A percentile compares a stretch with the other conserved stretches of the same genome.
These are phyloP conservation scores for Piper betle DNA, from an alignment of 164 flowering plant genomes.

Conservation along the genomic window DNA sequence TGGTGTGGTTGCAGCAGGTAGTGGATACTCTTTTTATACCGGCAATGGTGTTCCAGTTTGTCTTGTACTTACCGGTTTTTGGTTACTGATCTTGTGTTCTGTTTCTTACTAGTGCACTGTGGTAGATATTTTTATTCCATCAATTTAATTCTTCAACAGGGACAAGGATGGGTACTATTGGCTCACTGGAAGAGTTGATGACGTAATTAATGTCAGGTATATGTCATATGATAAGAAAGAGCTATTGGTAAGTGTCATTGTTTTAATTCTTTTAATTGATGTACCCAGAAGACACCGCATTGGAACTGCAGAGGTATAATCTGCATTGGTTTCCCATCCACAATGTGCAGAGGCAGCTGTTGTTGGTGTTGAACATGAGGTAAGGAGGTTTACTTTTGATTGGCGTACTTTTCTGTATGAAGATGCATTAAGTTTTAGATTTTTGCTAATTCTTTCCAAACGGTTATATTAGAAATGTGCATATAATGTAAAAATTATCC, in stretches of 20 bases:
- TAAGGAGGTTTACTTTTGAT: conserved; percentile 8
- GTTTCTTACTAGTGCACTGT: too few species aligned
- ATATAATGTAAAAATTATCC: too few species aligned
- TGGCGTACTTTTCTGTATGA: background rate
- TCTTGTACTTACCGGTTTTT: too few species aligned
- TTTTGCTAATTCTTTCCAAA: too few species aligned
- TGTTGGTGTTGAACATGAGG: conserved; percentile 98
- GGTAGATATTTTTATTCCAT: too few species aligned
- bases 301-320: conserved; percentile 98
- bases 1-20: conserved; percentile 98
- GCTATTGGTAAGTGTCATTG: background rate
- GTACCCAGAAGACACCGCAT: conserved; percentile 88
- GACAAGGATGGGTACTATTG: conserved; percentile 96
- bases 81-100: too few species aligned
- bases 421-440: background rate
- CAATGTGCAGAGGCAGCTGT: conserved; percentile 99
- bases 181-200: conserved; percentile 99
- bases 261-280: background rate
- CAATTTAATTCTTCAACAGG: conserved; percentile 28
- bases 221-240: background rate
- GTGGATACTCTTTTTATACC: background rate
- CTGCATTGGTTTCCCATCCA: conserved; percentile 94
- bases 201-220: conserved; percentile 97
- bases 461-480: too few species aligned
- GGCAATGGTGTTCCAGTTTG: too few species aligned